These are phyloP conservation scores for Lagenidium sp. DNA, from an alignment of 352 stramenopile species.

Conservation along the genomic window DNA sequence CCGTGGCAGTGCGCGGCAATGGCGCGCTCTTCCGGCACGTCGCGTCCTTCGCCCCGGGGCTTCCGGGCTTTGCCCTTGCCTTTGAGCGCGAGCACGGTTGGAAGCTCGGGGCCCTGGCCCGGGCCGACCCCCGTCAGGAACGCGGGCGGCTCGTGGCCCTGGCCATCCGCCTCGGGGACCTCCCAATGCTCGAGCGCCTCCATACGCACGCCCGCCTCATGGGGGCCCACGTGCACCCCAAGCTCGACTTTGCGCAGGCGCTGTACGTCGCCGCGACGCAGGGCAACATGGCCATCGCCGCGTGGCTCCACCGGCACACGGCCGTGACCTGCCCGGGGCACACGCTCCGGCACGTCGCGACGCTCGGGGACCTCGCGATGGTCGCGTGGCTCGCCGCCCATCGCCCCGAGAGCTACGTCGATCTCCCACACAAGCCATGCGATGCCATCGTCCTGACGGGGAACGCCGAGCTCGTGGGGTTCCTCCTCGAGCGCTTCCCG, in stretches of 20 bases:
- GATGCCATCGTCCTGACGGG: constrained; percentile 2
- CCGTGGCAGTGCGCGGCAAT: neutral
- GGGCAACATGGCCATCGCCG: neutral
- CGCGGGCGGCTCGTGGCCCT: neutral
- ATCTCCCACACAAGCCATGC: neutral
- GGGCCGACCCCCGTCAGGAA: neutral
- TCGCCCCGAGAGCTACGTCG: neutral
- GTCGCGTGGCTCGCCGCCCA: constrained; percentile 1
- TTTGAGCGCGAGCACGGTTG: neutral
- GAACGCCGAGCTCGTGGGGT: neutral
- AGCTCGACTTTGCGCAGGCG: neutral
- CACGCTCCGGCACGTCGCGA: neutral
- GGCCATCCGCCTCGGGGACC: neutral
- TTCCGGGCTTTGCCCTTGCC: neutral
- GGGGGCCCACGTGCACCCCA: neutral
- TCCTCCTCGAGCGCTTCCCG: neutral
- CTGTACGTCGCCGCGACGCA: neutral
- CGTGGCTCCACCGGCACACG: constrained; percentile 2
- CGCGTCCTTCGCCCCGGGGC: neutral
- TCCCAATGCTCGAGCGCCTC: constrained; percentile 1
- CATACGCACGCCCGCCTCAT: neutral
- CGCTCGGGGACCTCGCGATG: neutral
- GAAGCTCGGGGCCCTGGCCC: no score
- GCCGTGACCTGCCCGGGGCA: neutral
- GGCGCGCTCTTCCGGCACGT: constrained; percentile 1